Evolutionary conservation across 2,329 filamentous ascomycete species (phyloP).

Genomic region (Ambrosiella beaveri): DNA sequence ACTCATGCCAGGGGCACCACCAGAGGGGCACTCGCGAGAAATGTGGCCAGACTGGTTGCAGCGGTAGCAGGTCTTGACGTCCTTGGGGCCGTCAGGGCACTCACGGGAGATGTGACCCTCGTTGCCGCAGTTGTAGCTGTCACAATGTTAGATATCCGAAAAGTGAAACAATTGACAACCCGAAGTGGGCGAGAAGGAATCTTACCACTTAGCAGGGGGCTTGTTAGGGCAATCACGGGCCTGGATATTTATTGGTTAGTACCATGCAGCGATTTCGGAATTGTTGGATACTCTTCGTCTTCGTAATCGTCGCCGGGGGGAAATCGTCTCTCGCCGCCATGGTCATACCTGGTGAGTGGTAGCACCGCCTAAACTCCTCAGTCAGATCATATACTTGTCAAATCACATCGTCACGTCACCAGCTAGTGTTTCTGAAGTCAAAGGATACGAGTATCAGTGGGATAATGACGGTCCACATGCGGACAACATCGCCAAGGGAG

Average conservation of each 20-base stretch:
- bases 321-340: slow-evolving; percentile 14
- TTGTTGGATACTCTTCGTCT: slow-evolving; percentile 5
- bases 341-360: slow-evolving; percentile 53
- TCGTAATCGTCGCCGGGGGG: slow-evolving; percentile 4
- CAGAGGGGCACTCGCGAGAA: slow-evolving; percentile 64
- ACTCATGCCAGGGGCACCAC: slow-evolving; percentile 19
- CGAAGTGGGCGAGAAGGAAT: slow-evolving; percentile 13
- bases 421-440: background rate
- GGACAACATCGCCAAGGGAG: no score
- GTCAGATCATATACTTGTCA: slow-evolving; percentile 15
- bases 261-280: background rate
- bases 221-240: slow-evolving; percentile 76
- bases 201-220: slow-evolving; percentile 66
- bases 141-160: slow-evolving; percentile 18
- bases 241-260: slow-evolving; percentile 25
- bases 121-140: slow-evolving; percentile 56
- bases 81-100: slow-evolving; percentile 76
- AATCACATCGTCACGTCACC: background rate
- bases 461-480: no score
- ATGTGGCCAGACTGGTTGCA: slow-evolving; percentile 78
- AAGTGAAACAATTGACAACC: background rate
- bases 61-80: slow-evolving; percentile 62
- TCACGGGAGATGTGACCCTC: slow-evolving; percentile 79
- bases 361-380: slow-evolving; percentile 43
- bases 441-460: background rate